Evolutionary conservation across 345 rosid species (phyloP).

Genomic region (Rhodamnia rubescens): DNA sequence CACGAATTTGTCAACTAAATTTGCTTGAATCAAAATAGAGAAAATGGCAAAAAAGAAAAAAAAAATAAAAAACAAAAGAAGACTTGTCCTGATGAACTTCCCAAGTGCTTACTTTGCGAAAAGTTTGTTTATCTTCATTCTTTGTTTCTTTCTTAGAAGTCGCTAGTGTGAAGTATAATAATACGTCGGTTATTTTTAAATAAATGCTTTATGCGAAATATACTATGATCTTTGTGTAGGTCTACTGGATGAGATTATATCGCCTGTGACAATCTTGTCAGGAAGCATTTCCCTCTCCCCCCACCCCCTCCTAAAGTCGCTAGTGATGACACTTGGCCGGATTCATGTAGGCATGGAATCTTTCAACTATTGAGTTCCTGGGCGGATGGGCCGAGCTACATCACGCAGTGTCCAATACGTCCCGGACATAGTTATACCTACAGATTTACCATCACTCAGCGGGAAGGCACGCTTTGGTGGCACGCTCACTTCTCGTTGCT

Average conservation of each 20-base stretch:
- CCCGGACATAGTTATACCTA: slow-evolving; percentile 56
- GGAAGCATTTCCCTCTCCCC: too few species aligned
- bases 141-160: not conserved
- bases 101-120: not conserved
- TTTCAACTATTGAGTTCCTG: slow-evolving; percentile 51
- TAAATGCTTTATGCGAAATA: too few species aligned
- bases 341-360: slow-evolving; percentile 55
- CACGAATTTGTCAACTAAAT: not conserved
- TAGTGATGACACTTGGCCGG: not conserved
- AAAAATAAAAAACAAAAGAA: too few species aligned
- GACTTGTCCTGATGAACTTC: not conserved
- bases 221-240: too few species aligned
- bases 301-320: not conserved
- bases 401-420: slow-evolving; percentile 73
- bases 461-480: slow-evolving; percentile 92
- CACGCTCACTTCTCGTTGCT: slow-evolving; percentile 61
- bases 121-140: too few species aligned
- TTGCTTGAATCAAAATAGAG: not conserved
- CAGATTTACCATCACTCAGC: slow-evolving; percentile 37
- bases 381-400: slow-evolving; percentile 80
- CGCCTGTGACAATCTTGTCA: too few species aligned
- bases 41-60: too few species aligned
- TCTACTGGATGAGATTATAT: too few species aligned
- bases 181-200: too few species aligned
- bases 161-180: too few species aligned